Percentiles rank a stretch among this genome's conserved stretches.
Evolutionary conservation across 257 asterid genomes (phyloP).

Genomic region (Gentiana dahurica): DNA sequence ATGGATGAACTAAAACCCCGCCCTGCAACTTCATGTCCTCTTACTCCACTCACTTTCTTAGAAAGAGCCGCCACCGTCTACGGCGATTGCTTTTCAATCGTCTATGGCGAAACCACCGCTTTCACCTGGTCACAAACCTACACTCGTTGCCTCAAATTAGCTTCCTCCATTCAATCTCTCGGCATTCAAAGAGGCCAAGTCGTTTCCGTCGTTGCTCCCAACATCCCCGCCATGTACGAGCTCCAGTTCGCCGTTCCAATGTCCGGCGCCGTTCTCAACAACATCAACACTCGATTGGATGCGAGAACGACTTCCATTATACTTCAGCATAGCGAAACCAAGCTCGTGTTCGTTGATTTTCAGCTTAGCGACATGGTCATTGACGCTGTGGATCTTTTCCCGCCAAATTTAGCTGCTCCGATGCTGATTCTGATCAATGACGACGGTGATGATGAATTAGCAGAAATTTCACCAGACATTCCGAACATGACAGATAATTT

Average conservation of each 20-base stretch:
- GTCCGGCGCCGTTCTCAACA: conserved; percentile 63
- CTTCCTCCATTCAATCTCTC: conserved; percentile 39
- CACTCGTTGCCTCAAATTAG: conserved; percentile 29
- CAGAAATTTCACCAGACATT: not conserved
- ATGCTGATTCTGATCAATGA: conserved; percentile 33
- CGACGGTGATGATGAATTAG: not conserved
- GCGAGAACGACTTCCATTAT: conserved; percentile 36
- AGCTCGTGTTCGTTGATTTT: conserved; percentile 44
- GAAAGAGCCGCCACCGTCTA: conserved; percentile 56
- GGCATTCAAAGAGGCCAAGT: conserved; percentile 33
- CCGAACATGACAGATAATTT: not conserved
- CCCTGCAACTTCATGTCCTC: conserved; percentile 30
- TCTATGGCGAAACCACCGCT: conserved; percentile 24
- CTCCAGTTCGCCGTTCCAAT: conserved; percentile 77
- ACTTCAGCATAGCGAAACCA: conserved; percentile 53
- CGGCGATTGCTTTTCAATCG: conserved; percentile 45
- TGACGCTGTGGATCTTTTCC: conserved; percentile 40
- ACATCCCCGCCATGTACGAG: conserved; percentile 68
- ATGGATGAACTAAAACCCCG: conserved; percentile 40
- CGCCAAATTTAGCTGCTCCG: conserved; percentile 19
- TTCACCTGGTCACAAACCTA: conserved; percentile 63
- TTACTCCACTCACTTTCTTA: conserved; percentile 46
- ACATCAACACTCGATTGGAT: conserved; percentile 58
- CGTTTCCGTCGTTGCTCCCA: conserved; percentile 69
- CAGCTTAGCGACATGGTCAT: conserved; percentile 24